Evolutionary conservation across 2,329 filamentous ascomycete genomes (phyloP).

Genomic region (Scytalidium lignicola): DNA sequence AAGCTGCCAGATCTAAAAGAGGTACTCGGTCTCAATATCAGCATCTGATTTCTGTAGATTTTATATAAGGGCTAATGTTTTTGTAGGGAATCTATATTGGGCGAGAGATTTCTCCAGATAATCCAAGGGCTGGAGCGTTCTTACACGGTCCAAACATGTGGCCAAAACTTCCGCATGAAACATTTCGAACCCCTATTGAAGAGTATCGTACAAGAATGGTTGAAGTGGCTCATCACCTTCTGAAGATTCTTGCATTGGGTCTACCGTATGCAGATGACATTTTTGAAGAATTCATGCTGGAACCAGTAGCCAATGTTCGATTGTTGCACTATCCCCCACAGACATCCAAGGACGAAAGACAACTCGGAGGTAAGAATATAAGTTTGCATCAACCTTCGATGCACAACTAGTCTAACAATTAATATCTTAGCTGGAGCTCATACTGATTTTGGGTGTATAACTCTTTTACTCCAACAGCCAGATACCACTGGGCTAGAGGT

Average conservation of each 20-base stretch:
- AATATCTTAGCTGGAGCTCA: conserved; percentile 36
- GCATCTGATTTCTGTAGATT: too few species aligned
- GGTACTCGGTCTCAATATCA: conserved; percentile 6
- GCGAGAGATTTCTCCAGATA: conserved; percentile 31
- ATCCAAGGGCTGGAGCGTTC: conserved; percentile 30
- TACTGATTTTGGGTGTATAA: conserved; percentile 48
- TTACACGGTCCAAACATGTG: conserved; percentile 37
- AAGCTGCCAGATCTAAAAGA: conserved; percentile 40
- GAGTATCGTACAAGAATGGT: conserved; percentile 34
- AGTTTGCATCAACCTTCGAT: too few species aligned
- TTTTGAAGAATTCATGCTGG: conserved; percentile 36
- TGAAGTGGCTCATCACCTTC: conserved; percentile 29
- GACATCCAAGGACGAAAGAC: conserved; percentile 13
- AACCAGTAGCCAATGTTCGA: conserved; percentile 35
- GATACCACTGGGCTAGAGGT: conserved; percentile 39
- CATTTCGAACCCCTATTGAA: conserved; percentile 32
- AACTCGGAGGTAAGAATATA: conserved; percentile 3
- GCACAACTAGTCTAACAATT: conserved; percentile 15
- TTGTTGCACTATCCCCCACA: conserved; percentile 44
- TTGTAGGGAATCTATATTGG: conserved; percentile 31
- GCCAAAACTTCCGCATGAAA: conserved; percentile 30
- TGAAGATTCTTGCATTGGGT: conserved; percentile 36
- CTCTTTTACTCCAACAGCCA: conserved; percentile 45
- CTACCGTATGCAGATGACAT: conserved; percentile 35
- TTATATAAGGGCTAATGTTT: too few species aligned